Evolutionary conservation across 768 basidiomycete genomes (phyloP), one percentile per base, ranked within the genome.

Genomic region (Crucibulum laeve): DNA sequence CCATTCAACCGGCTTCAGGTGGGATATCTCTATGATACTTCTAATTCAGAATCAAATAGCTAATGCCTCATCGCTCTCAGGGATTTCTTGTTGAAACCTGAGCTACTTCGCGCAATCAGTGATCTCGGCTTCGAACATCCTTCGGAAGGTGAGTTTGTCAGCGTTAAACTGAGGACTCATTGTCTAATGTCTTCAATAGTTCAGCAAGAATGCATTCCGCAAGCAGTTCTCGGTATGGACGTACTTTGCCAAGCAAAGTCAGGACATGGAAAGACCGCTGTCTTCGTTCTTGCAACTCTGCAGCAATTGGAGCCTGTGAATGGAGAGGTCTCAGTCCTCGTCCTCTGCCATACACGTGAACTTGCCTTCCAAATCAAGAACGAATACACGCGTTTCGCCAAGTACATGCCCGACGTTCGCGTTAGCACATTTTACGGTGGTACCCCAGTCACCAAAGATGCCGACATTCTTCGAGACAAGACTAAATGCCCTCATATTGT

Each of bases 51-150:
- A 21, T 39, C 37, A 25, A 39, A 48, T 25, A 32, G 21, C 51
- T 52, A 34, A 52, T 48, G 18, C 21, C 40, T 47, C 34, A 34
- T 41, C 48, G 56, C 55, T 54, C 38, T 50, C 43, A 96, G 93
- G 64, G 96, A 99, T 64, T 99, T 99, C 75, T 73, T 99, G 63
- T 73, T 98, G 66, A 99, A 98, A 71, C 91, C 96, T 28, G 96
- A 98, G 63, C 67, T 99, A 48, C 78, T 98, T 56, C 87, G 96
- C 46, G 94, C 96, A 39, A 99, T 99, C 64, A 93, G 91, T 67
- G 96, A 99, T 59, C 74, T 99, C n/a, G 96, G 96, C 64, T 99
- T 99, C 59, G 96, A 99, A 67, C 96, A 99, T 70, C 96, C 96
- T 43, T 98, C 95, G 40, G 96, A 99, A 79, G 96, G 96, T 96